Evolutionary conservation across 73 alveolate genomes (phyloP).

Genomic region (Paramecium biaurelia): DNA sequence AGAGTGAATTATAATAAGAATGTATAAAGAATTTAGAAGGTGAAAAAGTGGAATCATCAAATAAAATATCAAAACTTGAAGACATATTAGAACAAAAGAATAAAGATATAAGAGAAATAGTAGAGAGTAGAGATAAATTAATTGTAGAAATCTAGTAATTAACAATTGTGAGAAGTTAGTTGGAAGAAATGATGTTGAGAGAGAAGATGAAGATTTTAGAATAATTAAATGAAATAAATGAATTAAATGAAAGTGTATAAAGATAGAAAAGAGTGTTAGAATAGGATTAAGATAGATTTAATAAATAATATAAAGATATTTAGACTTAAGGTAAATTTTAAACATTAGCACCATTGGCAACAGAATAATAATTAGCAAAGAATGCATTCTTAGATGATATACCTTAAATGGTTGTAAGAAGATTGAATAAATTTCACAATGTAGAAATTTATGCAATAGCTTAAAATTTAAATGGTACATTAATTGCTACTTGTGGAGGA

Average conservation of each 20-base stretch:
- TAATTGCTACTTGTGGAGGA: constrained; percentile 61
- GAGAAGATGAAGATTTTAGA: constrained; percentile 29
- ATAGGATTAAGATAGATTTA: constrained; percentile 13
- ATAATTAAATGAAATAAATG: constrained; percentile 26
- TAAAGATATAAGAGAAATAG: neutral
- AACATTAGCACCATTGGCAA: neutral
- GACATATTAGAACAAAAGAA: neutral
- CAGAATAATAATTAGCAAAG: constrained; percentile 20
- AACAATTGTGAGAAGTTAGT: neutral
- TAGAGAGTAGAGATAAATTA: neutral
- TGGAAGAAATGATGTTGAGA: neutral
- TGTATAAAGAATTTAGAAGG: neutral
- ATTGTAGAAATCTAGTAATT: neutral
- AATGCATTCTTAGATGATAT: constrained; percentile 47
- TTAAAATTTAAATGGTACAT: constrained; percentile 44
- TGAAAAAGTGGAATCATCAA: neutral
- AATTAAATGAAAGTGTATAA: neutral
- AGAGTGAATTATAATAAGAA: neutral
- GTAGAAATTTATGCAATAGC: constrained; percentile 49
- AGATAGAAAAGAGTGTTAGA: constrained; percentile 18
- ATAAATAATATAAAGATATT: neutral
- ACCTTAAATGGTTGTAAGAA: constrained; percentile 37
- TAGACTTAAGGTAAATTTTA: neutral
- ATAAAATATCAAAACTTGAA: neutral
- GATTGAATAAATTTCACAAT: constrained; percentile 29